These are phyloP conservation scores for Striga asiatica DNA, from an alignment of 257 asterid genomes.

Conservation along the genomic window DNA sequence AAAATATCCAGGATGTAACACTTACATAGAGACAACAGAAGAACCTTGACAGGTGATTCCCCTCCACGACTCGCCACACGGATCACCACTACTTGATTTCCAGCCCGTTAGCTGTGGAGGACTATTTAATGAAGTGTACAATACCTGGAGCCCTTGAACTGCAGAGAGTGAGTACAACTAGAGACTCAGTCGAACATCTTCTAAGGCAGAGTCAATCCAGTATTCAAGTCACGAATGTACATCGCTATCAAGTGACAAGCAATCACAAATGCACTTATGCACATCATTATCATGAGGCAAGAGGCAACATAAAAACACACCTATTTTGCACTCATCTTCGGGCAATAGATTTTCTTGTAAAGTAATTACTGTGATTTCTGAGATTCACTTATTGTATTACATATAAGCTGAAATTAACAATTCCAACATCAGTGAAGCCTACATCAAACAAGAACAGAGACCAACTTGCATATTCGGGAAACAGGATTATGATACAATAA, in stretches of 20 bases:
- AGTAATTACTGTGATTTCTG: neutral
- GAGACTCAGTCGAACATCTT: slow-evolving; percentile 13
- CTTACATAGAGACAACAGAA: slow-evolving; percentile 79
- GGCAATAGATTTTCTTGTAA: neutral
- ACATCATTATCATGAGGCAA: no score
- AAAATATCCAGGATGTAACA: slow-evolving; percentile 4
- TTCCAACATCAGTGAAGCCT: neutral
- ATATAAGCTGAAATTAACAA: neutral
- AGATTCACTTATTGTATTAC: neutral
- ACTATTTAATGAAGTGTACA: slow-evolving; percentile 66
- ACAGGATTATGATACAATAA: no score
- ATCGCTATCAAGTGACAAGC: slow-evolving; percentile 9
- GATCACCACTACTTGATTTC: slow-evolving; percentile 87
- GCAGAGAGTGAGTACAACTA: slow-evolving; percentile 25
- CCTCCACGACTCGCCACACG: slow-evolving; percentile 89
- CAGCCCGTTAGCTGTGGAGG: slow-evolving; percentile 73
- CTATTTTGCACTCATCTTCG: no score
- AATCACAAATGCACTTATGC: no score
- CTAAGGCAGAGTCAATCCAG: slow-evolving; percentile 4
- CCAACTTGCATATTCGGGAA: slow-evolving; percentile 5
- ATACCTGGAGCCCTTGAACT: slow-evolving; percentile 81
- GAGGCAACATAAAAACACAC: no score
- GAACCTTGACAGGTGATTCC: slow-evolving; percentile 78
- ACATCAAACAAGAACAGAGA: neutral
- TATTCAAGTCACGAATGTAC: neutral